Evolutionary conservation across 2,329 filamentous ascomycete species (phyloP).

Genomic region (Pseudogymnoascus sp.): DNA sequence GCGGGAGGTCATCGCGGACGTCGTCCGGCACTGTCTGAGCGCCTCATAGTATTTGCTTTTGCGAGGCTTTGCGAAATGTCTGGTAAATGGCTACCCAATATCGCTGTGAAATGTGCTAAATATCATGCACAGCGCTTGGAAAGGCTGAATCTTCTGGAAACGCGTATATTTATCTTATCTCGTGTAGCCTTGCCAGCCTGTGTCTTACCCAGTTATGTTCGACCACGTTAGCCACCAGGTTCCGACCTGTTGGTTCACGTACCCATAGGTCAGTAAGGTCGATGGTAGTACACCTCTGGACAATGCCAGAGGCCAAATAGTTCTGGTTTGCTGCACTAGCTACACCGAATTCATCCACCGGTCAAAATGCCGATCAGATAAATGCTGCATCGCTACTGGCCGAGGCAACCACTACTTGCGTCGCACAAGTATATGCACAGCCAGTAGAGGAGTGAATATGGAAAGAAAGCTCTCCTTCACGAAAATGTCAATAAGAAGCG

Average conservation of each 20-base stretch:
- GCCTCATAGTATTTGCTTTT: neutral
- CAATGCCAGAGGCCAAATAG: neutral
- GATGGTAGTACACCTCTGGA: neutral
- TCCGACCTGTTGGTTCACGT: neutral
- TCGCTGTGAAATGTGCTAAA: too few relatives aligned
- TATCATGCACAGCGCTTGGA: too few relatives aligned
- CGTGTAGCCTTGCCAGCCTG: too few relatives aligned
- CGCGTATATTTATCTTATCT: too few relatives aligned
- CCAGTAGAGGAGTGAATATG: too few relatives aligned
- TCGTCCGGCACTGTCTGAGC: constrained; percentile 14
- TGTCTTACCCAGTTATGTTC: too few relatives aligned
- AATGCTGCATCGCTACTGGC: neutral
- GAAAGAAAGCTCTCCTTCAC: neutral
- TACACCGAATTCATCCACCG: neutral
- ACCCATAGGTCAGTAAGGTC: neutral
- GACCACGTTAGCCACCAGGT: too few relatives aligned
- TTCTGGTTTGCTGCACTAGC: neutral
- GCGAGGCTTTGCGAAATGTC: too few relatives aligned
- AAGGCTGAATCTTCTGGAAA: too few relatives aligned
- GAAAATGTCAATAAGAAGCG: neutral
- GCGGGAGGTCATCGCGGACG: constrained; percentile 12
- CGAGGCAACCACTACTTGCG: neutral
- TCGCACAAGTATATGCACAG: neutral
- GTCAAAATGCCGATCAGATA: neutral
- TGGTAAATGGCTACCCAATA: too few relatives aligned